Conservation (phyloP, 371 early-diverging fungal genomes). For the Apophysomyces variabilis region DNA sequence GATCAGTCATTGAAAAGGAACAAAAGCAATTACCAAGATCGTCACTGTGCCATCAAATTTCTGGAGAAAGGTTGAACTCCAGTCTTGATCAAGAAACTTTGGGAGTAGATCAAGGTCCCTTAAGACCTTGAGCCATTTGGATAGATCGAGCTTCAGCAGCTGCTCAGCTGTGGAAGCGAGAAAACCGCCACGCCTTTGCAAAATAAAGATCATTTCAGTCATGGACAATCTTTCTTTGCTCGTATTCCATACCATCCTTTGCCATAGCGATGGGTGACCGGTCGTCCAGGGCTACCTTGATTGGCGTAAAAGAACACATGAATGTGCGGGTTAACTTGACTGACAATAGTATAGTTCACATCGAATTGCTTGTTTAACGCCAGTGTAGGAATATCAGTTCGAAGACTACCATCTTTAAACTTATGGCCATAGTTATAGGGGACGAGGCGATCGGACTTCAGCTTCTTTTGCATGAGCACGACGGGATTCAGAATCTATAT, state of each 20-base stretch:
- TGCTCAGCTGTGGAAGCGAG: constrained; percentile 80
- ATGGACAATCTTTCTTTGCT: not conserved
- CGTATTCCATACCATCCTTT: constrained; percentile 52
- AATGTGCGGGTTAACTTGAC: constrained; percentile 93
- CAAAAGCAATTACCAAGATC: constrained; percentile 61
- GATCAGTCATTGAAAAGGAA: not conserved
- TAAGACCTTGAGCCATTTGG: constrained; percentile 84
- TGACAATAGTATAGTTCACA: constrained; percentile 88
- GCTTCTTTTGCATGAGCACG: constrained; percentile 78
- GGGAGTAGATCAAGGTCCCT: constrained; percentile 83
- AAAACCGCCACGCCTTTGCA: constrained; percentile 85
- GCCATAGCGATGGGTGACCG: constrained; percentile 64
- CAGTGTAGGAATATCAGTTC: constrained; percentile 83
- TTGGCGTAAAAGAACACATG: constrained; percentile 82
- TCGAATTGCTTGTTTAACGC: constrained; percentile 80
- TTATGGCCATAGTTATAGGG: constrained; percentile 81
- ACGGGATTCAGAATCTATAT: constrained; percentile 77
- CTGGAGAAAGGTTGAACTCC: constrained; percentile 85
- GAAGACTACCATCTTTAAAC: constrained; percentile 90
- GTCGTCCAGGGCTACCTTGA: constrained; percentile 76
- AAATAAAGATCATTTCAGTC: not conserved
- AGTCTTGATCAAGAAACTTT: constrained; percentile 73
- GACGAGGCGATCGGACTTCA: constrained; percentile 59
- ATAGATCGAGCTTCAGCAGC: constrained; percentile 81
- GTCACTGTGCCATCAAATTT: constrained; percentile 89